These are phyloP conservation scores for Musa beccarii DNA, from an alignment of 176 grass and related monocot genomes.

Conservation along the genomic window DNA sequence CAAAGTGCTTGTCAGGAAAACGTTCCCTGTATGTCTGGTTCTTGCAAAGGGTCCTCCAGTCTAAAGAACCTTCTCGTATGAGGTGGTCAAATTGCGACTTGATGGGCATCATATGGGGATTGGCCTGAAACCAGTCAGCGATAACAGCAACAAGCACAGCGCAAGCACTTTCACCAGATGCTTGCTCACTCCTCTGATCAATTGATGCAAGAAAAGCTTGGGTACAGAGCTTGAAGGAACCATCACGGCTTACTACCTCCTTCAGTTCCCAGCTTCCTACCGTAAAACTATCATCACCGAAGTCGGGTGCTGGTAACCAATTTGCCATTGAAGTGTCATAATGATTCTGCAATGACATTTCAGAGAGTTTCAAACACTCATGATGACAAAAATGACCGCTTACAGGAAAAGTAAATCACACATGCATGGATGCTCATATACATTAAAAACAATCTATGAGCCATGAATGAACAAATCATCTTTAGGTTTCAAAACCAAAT, in stretches of 20 bases:
- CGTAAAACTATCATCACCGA: slow-evolving; percentile 83
- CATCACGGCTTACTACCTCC: slow-evolving; percentile 5
- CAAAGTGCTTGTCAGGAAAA: slow-evolving; percentile 16
- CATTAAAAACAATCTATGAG: background rate
- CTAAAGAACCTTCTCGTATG: slow-evolving; percentile 7
- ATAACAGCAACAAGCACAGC: slow-evolving; percentile 11
- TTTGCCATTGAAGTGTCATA: slow-evolving; percentile 32
- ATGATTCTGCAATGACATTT: slow-evolving; percentile 40
- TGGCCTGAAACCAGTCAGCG: slow-evolving; percentile 13
- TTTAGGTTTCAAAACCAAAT: background rate
- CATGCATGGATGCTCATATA: background rate
- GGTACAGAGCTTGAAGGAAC: slow-evolving; percentile 5
- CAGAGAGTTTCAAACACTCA: slow-evolving; percentile 10
- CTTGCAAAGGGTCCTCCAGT: slow-evolving; percentile 13
- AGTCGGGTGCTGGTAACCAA: slow-evolving; percentile 37
- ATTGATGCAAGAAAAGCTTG: slow-evolving; percentile 18
- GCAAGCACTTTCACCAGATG: slow-evolving; percentile 9
- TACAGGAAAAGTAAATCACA: background rate
- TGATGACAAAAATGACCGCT: background rate
- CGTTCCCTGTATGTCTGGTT: background rate
- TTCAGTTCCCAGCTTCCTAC: slow-evolving; percentile 38
- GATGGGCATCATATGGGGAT: background rate
- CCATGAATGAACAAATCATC: background rate
- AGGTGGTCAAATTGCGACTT: slow-evolving; percentile 15
- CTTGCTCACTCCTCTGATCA: slow-evolving; percentile 16